These are phyloP conservation scores for Ceratocystis cacaofunesta DNA, from an alignment of 2,329 filamentous ascomycete species.

Conservation along the genomic window DNA sequence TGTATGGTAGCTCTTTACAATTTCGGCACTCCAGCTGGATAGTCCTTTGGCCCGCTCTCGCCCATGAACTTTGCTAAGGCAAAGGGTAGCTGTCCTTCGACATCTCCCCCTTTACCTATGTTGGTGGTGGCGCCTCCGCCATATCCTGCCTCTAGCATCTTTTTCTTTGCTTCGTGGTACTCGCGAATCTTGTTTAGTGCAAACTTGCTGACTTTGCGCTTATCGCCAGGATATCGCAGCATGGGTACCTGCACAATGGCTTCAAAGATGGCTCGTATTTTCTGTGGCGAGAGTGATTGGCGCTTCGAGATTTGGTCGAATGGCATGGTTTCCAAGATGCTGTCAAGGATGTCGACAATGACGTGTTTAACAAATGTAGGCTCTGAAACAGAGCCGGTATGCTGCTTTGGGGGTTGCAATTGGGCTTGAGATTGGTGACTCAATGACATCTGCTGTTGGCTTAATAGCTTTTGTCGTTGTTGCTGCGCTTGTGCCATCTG, in stretches of 20 bases:
- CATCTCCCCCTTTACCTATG: background rate
- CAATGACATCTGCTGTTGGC: background rate
- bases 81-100: background rate
- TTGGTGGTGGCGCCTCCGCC: background rate
- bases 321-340: slow-evolving; percentile 32
- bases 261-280: slow-evolving; percentile 33
- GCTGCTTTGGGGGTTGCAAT: background rate
- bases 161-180: slow-evolving; percentile 30
- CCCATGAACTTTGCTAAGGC: slow-evolving; percentile 13
- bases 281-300: slow-evolving; percentile 29
- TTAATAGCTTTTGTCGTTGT: background rate
- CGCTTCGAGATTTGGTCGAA: slow-evolving; percentile 32
- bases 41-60: slow-evolving; percentile 13
- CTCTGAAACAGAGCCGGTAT: background rate
- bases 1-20: background rate
- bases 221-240: slow-evolving; percentile 30
- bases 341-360: slow-evolving; percentile 36
- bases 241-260: slow-evolving; percentile 35
- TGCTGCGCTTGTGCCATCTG: background rate
- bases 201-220: slow-evolving; percentile 27
- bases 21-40: slow-evolving; percentile 14
- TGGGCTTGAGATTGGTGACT: background rate
- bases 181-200: slow-evolving; percentile 30
- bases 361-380: slow-evolving; percentile 24
- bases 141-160: slow-evolving; percentile 17